Base-by-base conservation (phyloP, 2,329 filamentous ascomycete genomes). In the Sarocladium oryzae region DNA sequence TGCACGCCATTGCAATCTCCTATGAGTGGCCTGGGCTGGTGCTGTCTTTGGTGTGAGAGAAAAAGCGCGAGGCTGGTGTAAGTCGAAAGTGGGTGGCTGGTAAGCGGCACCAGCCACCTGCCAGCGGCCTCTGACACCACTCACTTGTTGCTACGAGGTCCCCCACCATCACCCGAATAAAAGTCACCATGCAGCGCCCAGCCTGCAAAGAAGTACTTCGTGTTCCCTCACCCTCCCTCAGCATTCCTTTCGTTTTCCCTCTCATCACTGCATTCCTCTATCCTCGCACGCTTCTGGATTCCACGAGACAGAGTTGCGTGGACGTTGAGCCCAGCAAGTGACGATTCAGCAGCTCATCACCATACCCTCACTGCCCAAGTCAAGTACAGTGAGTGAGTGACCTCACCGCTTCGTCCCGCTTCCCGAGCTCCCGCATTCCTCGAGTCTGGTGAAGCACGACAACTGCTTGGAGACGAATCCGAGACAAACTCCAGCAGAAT, bases 11-110 rank as follows among this genome's bases (percentile, higher is more conserved):
- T n/a, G 37, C 18, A 41, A 41, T 41, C 21, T 41, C 37, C 16
- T 20, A 20, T n/a, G 23, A 21, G 18, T 41, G 40, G 40, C 40
- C 40, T 28, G 40, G 26, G 40, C 36, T 40, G 36, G 33, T n/a
- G 33, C 33, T 36, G 13, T 40, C 16, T 8, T 16, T 3, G 36
- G 8, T 40, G 18, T 40, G 36, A 8, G 11, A 9, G 36, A 18
- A 45, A 52, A 52, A 49, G 37, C 16, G 35, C 37, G 51, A 52
- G 51, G 51, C 51, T 52, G 51, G 51, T 52, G 43, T 52, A 52
- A 52, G 51, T 52, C 30, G 51, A 43, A 43, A 41, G 35, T 36
- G 18, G 40, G 50, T 41, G 50, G 50, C 50, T 51, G 49, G 50
- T 20, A 24, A 45, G 35, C 16, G n/a, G 49, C 24, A 26, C 37